Conservation (phyloP, 164 flowering plant species). For the Malania oleifera region DNA sequence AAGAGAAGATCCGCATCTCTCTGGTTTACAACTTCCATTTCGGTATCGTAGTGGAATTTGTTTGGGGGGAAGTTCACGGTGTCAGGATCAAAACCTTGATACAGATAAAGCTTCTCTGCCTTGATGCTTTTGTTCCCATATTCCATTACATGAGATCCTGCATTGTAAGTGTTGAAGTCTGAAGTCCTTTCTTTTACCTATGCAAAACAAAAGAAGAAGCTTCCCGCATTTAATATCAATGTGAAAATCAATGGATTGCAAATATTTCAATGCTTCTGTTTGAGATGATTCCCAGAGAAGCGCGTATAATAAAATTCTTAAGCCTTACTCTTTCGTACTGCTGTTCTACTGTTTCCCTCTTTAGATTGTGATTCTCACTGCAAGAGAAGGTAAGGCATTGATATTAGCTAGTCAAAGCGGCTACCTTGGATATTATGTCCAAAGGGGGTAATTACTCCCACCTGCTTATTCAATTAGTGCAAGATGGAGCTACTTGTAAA, state of each 20-base stretch:
- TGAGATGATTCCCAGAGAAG: too few species aligned
- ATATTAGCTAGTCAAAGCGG: background rate
- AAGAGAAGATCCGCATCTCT: constrained; percentile 86
- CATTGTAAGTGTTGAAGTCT: constrained; percentile 53
- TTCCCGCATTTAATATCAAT: background rate
- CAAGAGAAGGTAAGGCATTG: constrained; percentile 6
- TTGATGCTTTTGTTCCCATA: constrained; percentile 72
- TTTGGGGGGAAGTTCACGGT: constrained; percentile 44
- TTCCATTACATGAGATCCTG: constrained; percentile 95
- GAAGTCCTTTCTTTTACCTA: constrained; percentile 83
- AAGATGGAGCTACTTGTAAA: too few species aligned
- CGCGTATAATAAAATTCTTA: background rate
- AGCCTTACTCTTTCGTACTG: constrained; percentile 57
- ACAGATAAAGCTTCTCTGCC: constrained; percentile 61
- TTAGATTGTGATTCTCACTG: constrained; percentile 86
- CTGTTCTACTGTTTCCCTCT: constrained; percentile 64
- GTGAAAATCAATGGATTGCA: too few species aligned
- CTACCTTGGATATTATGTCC: too few species aligned
- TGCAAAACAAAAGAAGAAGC: constrained; percentile 1
- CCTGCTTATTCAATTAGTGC: too few species aligned
- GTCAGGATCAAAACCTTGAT: constrained; percentile 82
- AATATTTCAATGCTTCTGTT: too few species aligned
- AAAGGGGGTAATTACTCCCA: too few species aligned
- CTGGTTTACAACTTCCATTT: constrained; percentile 68
- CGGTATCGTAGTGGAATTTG: constrained; percentile 9